Conservation (phyloP, 495 filamentous ascomycete species). For the Cryomyces minteri region DNA sequence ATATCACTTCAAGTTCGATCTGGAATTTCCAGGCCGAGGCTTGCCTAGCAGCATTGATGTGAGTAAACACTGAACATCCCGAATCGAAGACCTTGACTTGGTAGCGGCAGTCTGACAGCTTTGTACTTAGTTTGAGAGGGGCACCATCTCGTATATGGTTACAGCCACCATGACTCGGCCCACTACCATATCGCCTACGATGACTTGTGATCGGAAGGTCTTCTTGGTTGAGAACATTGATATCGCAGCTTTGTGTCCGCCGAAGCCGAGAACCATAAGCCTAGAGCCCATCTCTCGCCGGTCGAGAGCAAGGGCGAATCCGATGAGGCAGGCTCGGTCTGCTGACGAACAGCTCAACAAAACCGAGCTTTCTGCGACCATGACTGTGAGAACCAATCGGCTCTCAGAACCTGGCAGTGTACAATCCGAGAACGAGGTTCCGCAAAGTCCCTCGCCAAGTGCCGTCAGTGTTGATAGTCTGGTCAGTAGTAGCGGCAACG, state of each 20-base stretch:
- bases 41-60: constrained; percentile 91
- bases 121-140: constrained; percentile 66
- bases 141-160: constrained; percentile 79
- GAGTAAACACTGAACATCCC: constrained; percentile 19
- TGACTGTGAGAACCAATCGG: constrained; percentile 1
- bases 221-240: constrained; percentile 53
- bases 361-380: neutral
- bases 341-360: neutral
- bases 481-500: constrained; percentile 32
- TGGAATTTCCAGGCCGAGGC: constrained; percentile 56
- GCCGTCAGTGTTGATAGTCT: constrained; percentile 45
- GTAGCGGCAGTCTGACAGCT: too few relatives aligned
- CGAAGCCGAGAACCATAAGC: constrained; percentile 55
- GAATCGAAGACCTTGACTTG: neutral
- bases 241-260: constrained; percentile 31
- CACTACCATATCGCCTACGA: constrained; percentile 63
- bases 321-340: constrained; percentile 8
- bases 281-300: constrained; percentile 52
- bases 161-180: constrained; percentile 80
- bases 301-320: constrained; percentile 25
- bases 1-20: constrained; percentile 87
- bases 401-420: constrained; percentile 10
- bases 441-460: constrained; percentile 33
- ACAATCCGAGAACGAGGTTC: constrained; percentile 9
- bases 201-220: constrained; percentile 62